Conservation (phyloP, 2,329 filamentous ascomycete species). For the Dryadomyces quercus-mongolicae region DNA sequence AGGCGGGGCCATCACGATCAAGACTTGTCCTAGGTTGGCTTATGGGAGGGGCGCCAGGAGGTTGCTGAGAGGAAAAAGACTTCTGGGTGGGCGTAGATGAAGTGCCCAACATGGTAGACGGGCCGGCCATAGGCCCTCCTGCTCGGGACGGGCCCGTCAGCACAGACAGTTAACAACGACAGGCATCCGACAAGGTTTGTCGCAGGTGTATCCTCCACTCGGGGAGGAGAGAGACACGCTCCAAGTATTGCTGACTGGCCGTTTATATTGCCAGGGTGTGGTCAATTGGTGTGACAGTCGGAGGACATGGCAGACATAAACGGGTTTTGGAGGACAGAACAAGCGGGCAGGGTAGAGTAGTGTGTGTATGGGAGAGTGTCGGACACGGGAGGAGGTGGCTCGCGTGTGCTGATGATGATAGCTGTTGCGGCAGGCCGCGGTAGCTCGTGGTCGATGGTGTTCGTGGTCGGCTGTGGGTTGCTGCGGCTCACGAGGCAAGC, state of each 20-base stretch:
- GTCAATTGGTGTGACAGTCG: not conserved
- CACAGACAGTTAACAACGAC: constrained; percentile 15
- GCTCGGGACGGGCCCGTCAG: constrained; percentile 16
- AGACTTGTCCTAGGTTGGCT: constrained; percentile 31
- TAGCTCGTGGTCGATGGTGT: not conserved
- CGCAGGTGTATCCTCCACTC: not conserved
- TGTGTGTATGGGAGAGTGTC: not conserved
- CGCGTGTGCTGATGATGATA: not conserved
- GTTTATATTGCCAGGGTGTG: not conserved
- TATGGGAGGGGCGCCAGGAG: constrained; percentile 21
- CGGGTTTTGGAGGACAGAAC: not conserved
- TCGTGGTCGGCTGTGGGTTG: not conserved
- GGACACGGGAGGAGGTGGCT: not conserved
- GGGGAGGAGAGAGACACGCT: no score
- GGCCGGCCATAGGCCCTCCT: constrained; percentile 24
- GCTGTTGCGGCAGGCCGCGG: not conserved
- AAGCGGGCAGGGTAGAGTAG: no score
- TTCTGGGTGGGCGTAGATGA: constrained; percentile 43
- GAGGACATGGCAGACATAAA: not conserved
- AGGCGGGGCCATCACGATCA: constrained; percentile 33
- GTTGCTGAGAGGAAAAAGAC: constrained; percentile 31
- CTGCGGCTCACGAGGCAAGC: not conserved
- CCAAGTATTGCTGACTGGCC: not conserved
- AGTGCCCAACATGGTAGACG: constrained; percentile 36
- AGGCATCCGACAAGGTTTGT: constrained; percentile 5